Evolutionary conservation across 208 protist species (phyloP), one percentile per base, ranked within the genome.

Genomic region (Cochliopodium minus): DNA sequence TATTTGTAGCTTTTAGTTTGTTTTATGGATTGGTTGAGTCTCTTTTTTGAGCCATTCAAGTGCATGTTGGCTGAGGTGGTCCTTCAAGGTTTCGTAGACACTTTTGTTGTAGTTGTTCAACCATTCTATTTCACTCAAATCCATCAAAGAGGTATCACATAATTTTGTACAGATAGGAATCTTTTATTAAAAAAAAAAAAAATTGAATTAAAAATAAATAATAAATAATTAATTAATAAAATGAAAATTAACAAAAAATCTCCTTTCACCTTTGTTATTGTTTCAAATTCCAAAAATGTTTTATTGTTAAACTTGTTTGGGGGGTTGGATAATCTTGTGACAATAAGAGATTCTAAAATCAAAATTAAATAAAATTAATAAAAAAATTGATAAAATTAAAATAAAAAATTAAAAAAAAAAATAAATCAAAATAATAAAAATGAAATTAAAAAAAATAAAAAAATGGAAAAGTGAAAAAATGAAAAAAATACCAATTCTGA

Each of bases 101-200:
- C 4, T n/a, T 10, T 42, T 54, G 65, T 85, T 76, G 67, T 89
- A 89, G 10, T 26, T 68, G 59, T 89, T 72, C 38, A 89, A 71
- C 68, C 72, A 78, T 52, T 71, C 33, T 57, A 61, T 64, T 82
- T 88, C 61, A 26, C 51, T 61, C 25, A 55, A 58, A 1, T 75
- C 83, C 22, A 93, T 71, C 15, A 83, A 58, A 9, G 53, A 25
- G 0, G 72, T 40, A 46, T 91, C 76, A 60, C 92, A 85, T n/a
- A 92, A 65, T 46, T 90, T 79, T 20, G 65, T 60, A 59, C 84
- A 82, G n/a, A 90, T 71, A 33, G 88, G 86, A 6, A 11, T 35
- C 4, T 35, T 35, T 35, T 35, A 35, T 35, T 4, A 35, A 35
- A 13, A 13, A 39, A 7, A 7, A 39, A 13, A 39, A 13, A 39